phyloP scores from a whole-genome alignment of 1,284 basidiomycete species.

The Amylostereum areolatum region DNA sequence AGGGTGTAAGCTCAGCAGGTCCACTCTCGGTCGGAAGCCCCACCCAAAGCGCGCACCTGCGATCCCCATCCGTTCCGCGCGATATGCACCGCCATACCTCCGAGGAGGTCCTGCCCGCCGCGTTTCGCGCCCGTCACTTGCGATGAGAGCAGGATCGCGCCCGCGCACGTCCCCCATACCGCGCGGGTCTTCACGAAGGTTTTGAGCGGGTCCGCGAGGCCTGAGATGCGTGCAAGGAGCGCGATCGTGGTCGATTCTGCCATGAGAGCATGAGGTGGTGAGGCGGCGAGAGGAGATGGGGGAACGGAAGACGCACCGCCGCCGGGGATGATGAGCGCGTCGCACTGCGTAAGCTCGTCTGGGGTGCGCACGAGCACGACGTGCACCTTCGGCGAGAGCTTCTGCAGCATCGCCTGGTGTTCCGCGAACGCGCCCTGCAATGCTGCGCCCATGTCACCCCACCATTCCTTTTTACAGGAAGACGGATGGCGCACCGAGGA shows the following conservation, averaged over 20 bases:
- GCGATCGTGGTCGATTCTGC: constrained; percentile 92
- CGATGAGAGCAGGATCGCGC: constrained; percentile 85
- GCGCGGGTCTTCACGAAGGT: constrained; percentile 66
- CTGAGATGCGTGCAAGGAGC: constrained; percentile 73
- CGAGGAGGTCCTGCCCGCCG: constrained; percentile 83
- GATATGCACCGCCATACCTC: constrained; percentile 77
- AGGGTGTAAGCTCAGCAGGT: constrained; percentile 3
- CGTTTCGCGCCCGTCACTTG: constrained; percentile 75
- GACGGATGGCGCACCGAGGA: constrained; percentile 23
- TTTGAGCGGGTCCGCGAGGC: constrained; percentile 75
- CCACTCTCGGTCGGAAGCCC: background rate
- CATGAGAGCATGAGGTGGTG: background rate
- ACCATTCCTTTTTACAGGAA: background rate
- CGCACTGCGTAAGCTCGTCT: constrained; percentile 71
- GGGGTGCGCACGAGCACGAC: constrained; percentile 71
- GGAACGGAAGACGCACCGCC: constrained; percentile 47
- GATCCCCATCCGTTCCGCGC: constrained; percentile 89
- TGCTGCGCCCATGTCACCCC: constrained; percentile 38
- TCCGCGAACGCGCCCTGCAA: constrained; percentile 94
- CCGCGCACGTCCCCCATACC: constrained; percentile 96
- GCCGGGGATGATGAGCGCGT: constrained; percentile 89
- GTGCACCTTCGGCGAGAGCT: constrained; percentile 41
- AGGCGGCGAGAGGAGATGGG: background rate
- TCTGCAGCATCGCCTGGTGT: constrained; percentile 70
- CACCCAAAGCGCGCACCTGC: constrained; percentile 42